Conservation (phyloP, 2,329 filamentous ascomycete species). For the Beauveria scarabaeidicola region DNA sequence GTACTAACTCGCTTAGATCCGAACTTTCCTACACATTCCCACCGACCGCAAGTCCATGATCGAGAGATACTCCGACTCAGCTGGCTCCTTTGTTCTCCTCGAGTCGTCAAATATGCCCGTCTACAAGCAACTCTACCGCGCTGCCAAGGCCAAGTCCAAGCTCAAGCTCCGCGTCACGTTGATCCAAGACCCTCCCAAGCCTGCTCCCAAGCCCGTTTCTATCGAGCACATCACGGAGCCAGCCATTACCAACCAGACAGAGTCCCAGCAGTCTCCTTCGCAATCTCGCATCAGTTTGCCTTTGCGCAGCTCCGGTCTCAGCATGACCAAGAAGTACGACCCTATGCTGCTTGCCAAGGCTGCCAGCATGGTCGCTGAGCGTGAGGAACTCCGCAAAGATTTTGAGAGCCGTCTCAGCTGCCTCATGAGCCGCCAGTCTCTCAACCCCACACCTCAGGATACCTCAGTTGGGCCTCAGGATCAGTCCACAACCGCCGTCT, state of each 20-base stretch:
- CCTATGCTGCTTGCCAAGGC: conserved; percentile 20
- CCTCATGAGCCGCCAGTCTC: conserved; percentile 17
- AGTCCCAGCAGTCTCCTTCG: conserved; percentile 16
- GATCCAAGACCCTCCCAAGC: conserved; percentile 23
- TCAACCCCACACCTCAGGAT: background rate
- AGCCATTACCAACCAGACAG: conserved; percentile 13
- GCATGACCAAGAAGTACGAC: conserved; percentile 22
- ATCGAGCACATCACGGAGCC: conserved; percentile 42
- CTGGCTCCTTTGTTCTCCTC: conserved; percentile 69
- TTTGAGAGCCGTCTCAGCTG: conserved; percentile 21
- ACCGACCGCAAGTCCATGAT: conserved; percentile 45
- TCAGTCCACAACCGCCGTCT: conserved; percentile 26
- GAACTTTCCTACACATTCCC: conserved; percentile 28
- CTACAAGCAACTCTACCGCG: conserved; percentile 94
- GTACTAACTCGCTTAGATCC: conserved; percentile 22
- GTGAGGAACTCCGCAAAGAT: conserved; percentile 17
- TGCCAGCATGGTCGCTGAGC: conserved; percentile 18
- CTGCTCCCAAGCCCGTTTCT: conserved; percentile 33
- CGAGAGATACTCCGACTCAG: conserved; percentile 94
- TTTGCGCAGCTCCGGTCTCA: conserved; percentile 16
- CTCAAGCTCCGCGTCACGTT: conserved; percentile 72
- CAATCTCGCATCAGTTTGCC: conserved; percentile 18
- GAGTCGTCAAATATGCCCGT: conserved; percentile 69
- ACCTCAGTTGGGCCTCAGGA: background rate
- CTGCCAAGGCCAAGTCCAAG: conserved; percentile 97